phyloP scores from a whole-genome alignment of 2,329 filamentous ascomycete genomes.

The Trichocomaceae sp. region DNA sequence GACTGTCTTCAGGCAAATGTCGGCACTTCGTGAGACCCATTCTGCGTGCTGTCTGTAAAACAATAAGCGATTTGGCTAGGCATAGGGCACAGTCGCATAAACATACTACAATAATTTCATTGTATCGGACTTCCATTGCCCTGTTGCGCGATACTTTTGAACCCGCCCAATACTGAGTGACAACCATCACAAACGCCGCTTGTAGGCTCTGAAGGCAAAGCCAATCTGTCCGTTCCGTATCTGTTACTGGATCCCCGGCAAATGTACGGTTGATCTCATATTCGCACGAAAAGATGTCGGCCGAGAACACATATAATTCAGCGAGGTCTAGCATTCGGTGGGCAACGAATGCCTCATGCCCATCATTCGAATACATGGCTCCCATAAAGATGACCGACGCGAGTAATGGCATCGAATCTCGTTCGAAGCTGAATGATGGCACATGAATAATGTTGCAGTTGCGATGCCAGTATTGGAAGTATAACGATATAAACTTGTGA shows the following conservation, averaged over 20 bases:
- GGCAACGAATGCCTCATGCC: conserved; percentile 32
- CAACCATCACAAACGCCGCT: conserved; percentile 37
- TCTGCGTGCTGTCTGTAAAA: conserved; percentile 32
- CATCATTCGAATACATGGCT: conserved; percentile 40
- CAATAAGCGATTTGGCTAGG: background rate
- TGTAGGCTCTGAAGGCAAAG: conserved; percentile 36
- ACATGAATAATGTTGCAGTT: conserved; percentile 40
- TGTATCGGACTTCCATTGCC: conserved; percentile 40
- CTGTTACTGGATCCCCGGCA: conserved; percentile 17
- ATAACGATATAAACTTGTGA: conserved; percentile 36
- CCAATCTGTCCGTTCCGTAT: conserved; percentile 27
- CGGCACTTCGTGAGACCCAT: conserved; percentile 33
- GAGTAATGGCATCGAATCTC: conserved; percentile 32
- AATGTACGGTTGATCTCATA: conserved; percentile 34
- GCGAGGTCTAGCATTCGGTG: conserved; percentile 39
- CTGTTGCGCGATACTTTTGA: conserved; percentile 32
- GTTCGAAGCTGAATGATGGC: conserved; percentile 36
- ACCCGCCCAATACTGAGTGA: conserved; percentile 42
- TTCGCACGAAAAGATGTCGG: conserved; percentile 36
- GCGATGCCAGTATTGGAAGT: conserved; percentile 42
- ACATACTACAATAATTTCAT: conserved; percentile 36
- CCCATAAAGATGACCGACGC: conserved; percentile 39
- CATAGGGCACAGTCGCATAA: background rate
- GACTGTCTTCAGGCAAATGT: conserved; percentile 33
- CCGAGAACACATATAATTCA: conserved; percentile 40